Conservation (phyloP, 192 early-diverging fungal species). For the Gonapodya sp. region DNA sequence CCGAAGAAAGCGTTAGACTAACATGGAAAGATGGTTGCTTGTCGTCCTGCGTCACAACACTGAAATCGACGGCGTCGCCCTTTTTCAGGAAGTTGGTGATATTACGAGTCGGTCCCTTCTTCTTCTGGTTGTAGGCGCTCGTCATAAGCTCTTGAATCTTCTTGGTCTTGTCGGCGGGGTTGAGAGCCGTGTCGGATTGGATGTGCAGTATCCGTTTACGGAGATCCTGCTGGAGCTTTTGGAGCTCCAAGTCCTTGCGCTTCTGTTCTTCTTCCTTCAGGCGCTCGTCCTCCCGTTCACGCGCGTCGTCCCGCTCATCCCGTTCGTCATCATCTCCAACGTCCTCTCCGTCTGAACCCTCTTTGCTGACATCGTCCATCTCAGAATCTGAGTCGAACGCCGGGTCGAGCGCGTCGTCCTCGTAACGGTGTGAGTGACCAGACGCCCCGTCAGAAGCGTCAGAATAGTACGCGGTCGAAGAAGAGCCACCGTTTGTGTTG, state of each 20-base stretch:
- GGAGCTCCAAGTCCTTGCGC: slow-evolving; percentile 19
- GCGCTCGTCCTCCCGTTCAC: slow-evolving; percentile 21
- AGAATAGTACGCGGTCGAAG: not conserved
- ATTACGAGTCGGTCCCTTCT: slow-evolving; percentile 23
- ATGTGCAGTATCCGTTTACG: slow-evolving; percentile 58
- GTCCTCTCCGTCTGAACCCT: not conserved
- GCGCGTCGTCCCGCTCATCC: slow-evolving; percentile 11
- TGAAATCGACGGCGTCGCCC: slow-evolving; percentile 28
- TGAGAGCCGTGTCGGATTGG: slow-evolving; percentile 37
- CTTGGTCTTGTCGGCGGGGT: slow-evolving; percentile 51
- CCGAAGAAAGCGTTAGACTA: slow-evolving; percentile 7
- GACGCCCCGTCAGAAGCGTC: not conserved
- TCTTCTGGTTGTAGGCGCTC: slow-evolving; percentile 27
- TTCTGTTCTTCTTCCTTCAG: slow-evolving; percentile 19
- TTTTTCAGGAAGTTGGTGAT: slow-evolving; percentile 22
- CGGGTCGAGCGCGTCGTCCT: slow-evolving; percentile 3
- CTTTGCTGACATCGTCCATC: not conserved
- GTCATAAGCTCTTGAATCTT: slow-evolving; percentile 60
- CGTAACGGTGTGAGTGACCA: not conserved
- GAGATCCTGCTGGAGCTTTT: slow-evolving; percentile 31
- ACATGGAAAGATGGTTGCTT: slow-evolving; percentile 35
- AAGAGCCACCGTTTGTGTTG: not conserved
- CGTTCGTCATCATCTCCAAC: not conserved
- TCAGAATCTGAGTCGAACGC: not conserved
- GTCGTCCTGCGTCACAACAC: slow-evolving; percentile 34